Percentiles rank a stretch among this genome's conserved stretches.
Conservation (phyloP, 1,284 basidiomycete genomes). For the Cutaneotrichosporon mucoides region DNA sequence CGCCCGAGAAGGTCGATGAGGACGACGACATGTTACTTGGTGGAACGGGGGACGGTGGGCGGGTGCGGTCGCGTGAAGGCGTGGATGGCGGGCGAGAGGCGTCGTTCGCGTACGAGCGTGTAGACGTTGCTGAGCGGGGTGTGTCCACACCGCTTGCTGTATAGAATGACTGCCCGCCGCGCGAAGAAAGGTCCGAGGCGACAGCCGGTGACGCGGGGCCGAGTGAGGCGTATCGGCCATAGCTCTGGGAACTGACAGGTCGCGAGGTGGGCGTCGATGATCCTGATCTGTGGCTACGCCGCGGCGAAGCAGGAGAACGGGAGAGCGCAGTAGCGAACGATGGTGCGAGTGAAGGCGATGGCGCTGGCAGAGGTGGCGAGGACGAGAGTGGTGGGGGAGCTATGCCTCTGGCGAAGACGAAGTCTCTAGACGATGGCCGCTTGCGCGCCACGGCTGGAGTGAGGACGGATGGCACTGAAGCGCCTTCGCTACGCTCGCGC, state of each 20-base stretch:
- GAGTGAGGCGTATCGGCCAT: no score
- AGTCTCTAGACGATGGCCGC: conserved; percentile 34
- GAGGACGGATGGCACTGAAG: neutral
- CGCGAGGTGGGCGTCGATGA: no score
- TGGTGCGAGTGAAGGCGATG: conserved; percentile 1
- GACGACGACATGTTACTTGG: neutral
- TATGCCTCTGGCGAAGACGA: conserved; percentile 38
- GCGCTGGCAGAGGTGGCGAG: neutral
- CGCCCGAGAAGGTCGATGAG: neutral
- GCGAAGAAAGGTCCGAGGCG: no score
- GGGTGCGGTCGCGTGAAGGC: neutral
- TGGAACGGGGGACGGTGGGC: neutral
- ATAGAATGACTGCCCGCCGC: no score
- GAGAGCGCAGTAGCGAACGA: neutral
- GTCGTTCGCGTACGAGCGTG: no score
- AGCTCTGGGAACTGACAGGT: no score
- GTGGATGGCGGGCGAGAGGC: no score
- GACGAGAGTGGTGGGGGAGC: conserved; percentile 22
- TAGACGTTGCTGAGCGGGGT: no score
- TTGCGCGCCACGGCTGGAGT: neutral
- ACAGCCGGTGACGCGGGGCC: no score
- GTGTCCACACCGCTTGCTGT: no score
- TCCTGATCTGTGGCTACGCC: no score
- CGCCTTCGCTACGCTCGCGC: conserved; percentile 24
- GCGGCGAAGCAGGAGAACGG: no score